Base-by-base conservation (phyloP, 176 grass and related monocot species). In the Paspalum notatum region DNA sequence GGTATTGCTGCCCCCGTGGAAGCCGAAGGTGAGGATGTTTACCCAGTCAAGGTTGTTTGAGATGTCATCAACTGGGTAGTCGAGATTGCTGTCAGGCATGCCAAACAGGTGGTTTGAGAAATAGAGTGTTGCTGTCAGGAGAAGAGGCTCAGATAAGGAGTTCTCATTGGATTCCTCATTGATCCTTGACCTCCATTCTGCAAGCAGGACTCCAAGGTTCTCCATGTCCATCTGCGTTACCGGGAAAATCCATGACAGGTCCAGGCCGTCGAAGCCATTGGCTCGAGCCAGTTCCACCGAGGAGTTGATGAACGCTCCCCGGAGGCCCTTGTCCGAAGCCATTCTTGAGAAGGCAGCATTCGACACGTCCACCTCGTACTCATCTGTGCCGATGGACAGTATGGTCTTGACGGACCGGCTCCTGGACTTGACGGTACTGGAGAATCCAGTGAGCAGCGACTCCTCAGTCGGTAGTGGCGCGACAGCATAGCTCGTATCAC, bases 41-140 rank as follows among this genome's bases (percentile, higher is more conserved):
- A 58, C 54, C 93, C 93, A 96, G 67, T 92, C 85, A 0, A 96
- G 87, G 63, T 47, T 92, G 40, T 41, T 15, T 3, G 87, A 90
- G 71, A 92, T 84, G 1, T 18, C 74, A 10, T 92, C 85, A 45
- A 89, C 71, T 5, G 93, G 90, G 71, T 96, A 96, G 77, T 96
- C 79, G 6, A 86, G 87, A 74, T 90, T 78, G 55, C 85, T 62
- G 43, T 71, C 71, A 9, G 85, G 57, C 65, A 38, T 81, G 45
- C 71, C 79, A 16, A 96, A 96, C 77, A 96, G 55, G 78, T 96
- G 93, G 82, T 90, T 90, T 12, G 93, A 88, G 82, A 92, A 96
- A 82, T 92, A 90, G 11, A 90, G 71, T 1, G 90, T 90, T 14
- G 82, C 85, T 1, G 93, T 92, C 43, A 92, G 76, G 50, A 92